These are phyloP conservation scores for Termitomyces sp. DNA, from an alignment of 768 basidiomycete genomes.

Conservation along the genomic window DNA sequence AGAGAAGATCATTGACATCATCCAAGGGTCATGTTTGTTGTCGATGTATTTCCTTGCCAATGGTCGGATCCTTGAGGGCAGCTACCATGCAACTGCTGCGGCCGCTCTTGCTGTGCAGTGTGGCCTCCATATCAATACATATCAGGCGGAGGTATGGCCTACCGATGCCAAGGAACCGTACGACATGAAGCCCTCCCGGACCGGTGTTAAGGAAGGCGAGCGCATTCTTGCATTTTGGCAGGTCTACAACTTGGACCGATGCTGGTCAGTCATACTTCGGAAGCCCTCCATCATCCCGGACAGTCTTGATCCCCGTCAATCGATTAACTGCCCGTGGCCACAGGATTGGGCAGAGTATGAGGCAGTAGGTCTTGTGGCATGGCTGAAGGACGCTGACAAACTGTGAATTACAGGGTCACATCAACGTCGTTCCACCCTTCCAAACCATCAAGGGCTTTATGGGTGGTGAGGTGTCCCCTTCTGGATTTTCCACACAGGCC, in stretches of 20 bases:
- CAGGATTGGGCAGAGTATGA: constrained; percentile 71
- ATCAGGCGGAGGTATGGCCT: constrained; percentile 32
- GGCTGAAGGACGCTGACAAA: not conserved
- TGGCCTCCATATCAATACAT: constrained; percentile 52
- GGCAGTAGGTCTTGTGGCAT: constrained; percentile 41
- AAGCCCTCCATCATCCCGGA: constrained; percentile 68
- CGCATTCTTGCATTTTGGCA: constrained; percentile 81
- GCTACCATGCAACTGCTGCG: constrained; percentile 73
- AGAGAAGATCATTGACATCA: constrained; percentile 60
- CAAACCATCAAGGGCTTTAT: constrained; percentile 65
- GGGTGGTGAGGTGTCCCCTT: constrained; percentile 50
- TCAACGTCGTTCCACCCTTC: constrained; percentile 46
- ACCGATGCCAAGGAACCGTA: constrained; percentile 31
- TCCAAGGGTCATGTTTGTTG: constrained; percentile 74
- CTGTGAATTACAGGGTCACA: constrained; percentile 48
- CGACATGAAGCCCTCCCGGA: constrained; percentile 56
- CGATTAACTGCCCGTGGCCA: constrained; percentile 77
- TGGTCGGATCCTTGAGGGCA: constrained; percentile 74
- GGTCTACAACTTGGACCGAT: constrained; percentile 75
- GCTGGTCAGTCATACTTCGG: constrained; percentile 74
- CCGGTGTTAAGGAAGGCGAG: constrained; percentile 62
- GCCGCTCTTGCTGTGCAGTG: constrained; percentile 71
- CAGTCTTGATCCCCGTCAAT: constrained; percentile 48
- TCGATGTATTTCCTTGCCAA: constrained; percentile 76
- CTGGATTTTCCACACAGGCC: constrained; percentile 60